phyloP scores from a whole-genome alignment of 345 rosid species.

The Camelina sativa region DNA sequence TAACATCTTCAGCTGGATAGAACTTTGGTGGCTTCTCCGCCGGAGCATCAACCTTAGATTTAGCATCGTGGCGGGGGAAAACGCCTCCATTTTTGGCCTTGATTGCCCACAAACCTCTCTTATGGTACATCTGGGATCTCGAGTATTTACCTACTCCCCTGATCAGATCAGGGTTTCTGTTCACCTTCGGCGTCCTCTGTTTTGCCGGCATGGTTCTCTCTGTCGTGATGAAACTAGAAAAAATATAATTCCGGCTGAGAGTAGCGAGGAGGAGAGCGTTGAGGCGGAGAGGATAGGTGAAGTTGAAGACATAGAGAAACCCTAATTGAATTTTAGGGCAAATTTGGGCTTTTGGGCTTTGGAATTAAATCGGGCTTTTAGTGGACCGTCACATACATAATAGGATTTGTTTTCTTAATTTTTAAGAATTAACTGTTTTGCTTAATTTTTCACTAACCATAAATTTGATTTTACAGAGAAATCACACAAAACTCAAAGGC shows the following conservation, averaged over 20 bases:
- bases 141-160: constrained; percentile 65
- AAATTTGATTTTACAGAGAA: neutral
- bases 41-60: constrained; percentile 51
- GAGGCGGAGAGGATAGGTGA: neutral
- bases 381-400: neutral
- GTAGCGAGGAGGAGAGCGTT: neutral
- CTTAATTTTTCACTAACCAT: neutral
- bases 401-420: neutral
- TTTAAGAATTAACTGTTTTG: no score
- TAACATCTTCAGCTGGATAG: constrained; percentile 81
- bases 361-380: neutral
- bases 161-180: constrained; percentile 59
- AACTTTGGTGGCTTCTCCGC: constrained; percentile 57
- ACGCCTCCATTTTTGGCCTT: constrained; percentile 89
- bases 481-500: no score
- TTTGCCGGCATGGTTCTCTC: constrained; percentile 51
- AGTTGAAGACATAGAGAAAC: constrained; percentile 2
- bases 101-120: constrained; percentile 72
- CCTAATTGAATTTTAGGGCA: neutral
- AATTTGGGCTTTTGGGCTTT: constrained; percentile 1
- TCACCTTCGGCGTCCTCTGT: constrained; percentile 41
- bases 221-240: neutral
- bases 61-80: constrained; percentile 75
- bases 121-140: constrained; percentile 64
- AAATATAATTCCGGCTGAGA: constrained; percentile 7